Evolutionary conservation across 1,139 yeast genomes (phyloP), one percentile per base, ranked within the genome.

Genomic region (Nakaseomyces delphensis): DNA sequence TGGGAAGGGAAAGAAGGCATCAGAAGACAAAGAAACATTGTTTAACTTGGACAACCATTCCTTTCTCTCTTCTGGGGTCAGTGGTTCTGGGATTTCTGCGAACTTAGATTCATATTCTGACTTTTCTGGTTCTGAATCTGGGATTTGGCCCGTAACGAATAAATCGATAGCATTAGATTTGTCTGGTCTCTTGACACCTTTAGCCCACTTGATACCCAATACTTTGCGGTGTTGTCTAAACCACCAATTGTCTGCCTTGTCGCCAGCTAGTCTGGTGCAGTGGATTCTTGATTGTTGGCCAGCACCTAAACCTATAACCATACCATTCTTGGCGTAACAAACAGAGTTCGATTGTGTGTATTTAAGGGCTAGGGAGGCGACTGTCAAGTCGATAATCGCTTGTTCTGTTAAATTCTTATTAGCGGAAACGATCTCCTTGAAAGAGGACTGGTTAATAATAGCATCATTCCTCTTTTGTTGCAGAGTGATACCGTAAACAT

Each of bases 161-260:
- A 93, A 74, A 66, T 91, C 98, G 66, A 91, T 91, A 46, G 96
- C 98, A 63, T 91, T 91, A 46, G 96, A 83, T 77, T 91, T 91
- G 65, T 91, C 98, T 54, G 98, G 97, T 71, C 96, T 85, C 77
- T 91, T 91, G 56, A 84, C 85, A 61, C 97, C 97, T 72, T 86
- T 85, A 53, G 95, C 95, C 96, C 97, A 91, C 71, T 89, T 77
- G 77, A 91, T 83, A 19, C 73, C 93, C 46, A 91, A 71, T 16
- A 91, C 98, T 63, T 73, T 78, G 56, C 97, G 97, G 67, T 91
- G 97, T 68, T 91, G 97, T 74, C 98, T 83, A 62, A 91, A 76
- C 98, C 98, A 91, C 97, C 97, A 91, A 76, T 86, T 87, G 68
- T 91, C 96, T 52, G 97, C 96, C 74, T 91, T 91, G 62, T 91